Base-by-base conservation (phyloP, 208 protist genomes). In the Angomonas ambiguus region DNA sequence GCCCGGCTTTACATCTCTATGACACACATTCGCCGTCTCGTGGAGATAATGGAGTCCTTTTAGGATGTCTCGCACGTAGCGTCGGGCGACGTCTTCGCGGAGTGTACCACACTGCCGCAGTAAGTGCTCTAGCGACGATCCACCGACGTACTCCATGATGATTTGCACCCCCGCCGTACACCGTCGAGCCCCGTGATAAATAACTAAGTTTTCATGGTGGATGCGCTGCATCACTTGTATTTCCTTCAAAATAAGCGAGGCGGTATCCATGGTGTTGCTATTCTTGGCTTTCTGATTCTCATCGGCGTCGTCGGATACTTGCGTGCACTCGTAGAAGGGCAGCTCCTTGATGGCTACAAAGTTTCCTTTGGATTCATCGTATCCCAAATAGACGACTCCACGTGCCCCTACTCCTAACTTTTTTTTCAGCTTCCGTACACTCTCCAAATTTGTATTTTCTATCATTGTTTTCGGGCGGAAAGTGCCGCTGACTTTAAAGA, bases 331-430 rank as follows among this genome's bases (percentile, higher is more conserved):
- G 61, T 80, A 80, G 55, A 88, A 85, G 18, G 85, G 66, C 11
- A 96, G 76, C 56, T 94, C 87, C 74, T 96, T 96, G 45, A 96
- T 87, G 3, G 91, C 91, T 0, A 96, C 87, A 64, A 93, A 92
- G n/a, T 79, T 62, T 20, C 91, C 91, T 10, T 61, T 62, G n/a
- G 82, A 72, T 51, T 87, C 84, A 64, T 96, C 84, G 66, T 86
- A 93, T 31, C 91, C 91, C 56, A 89, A 72, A 67, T 91, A 96
- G 22, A 96, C 91, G 28, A 83, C 67, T 27, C 91, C 91, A 28
- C 76, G 74, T 45, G 86, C 76, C 16, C 91, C 91, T 22, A 82
- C 74, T 25, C 91, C 91, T 8, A 96, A 72, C 59, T 84, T 89
- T 28, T 87, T 85, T 28, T 92, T 80, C 3, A 90, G 73, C 20